Percentiles rank a stretch among this genome's conserved stretches.
Evolutionary conservation across 2,329 filamentous ascomycete genomes (phyloP).

Genomic region (Sclerotinia subarctica): DNA sequence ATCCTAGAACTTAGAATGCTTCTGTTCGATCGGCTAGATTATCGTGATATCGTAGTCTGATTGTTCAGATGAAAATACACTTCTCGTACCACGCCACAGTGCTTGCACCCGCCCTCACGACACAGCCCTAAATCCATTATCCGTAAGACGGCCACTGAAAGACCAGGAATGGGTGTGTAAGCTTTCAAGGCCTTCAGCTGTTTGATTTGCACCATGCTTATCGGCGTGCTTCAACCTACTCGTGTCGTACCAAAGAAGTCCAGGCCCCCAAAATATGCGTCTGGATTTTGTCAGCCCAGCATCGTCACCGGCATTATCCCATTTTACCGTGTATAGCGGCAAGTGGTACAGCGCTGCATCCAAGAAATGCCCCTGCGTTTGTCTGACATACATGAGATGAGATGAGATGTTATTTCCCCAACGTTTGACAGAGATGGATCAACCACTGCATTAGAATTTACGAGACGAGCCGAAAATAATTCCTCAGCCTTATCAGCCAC

Average conservation of each 20-base stretch:
- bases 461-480: background rate
- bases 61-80: background rate
- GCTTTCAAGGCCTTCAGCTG: background rate
- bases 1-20: background rate
- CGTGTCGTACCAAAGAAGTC: background rate
- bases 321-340: background rate
- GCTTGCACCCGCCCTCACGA: background rate
- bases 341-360: background rate
- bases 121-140: background rate
- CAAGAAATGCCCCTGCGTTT: background rate
- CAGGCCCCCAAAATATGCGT: background rate
- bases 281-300: background rate
- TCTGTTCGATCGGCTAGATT: background rate
- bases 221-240: background rate
- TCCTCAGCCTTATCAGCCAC: slow-evolving; percentile 8
- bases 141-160: background rate
- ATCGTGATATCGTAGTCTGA: background rate
- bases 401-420: background rate
- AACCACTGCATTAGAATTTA: background rate
- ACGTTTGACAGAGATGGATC: background rate
- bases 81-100: background rate
- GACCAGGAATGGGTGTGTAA: background rate
- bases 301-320: background rate
- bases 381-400: slow-evolving; percentile 12
- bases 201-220: background rate